These are phyloP conservation scores for Fusarium concolor DNA, from an alignment of 2,329 filamentous ascomycete species.

Conservation along the genomic window DNA sequence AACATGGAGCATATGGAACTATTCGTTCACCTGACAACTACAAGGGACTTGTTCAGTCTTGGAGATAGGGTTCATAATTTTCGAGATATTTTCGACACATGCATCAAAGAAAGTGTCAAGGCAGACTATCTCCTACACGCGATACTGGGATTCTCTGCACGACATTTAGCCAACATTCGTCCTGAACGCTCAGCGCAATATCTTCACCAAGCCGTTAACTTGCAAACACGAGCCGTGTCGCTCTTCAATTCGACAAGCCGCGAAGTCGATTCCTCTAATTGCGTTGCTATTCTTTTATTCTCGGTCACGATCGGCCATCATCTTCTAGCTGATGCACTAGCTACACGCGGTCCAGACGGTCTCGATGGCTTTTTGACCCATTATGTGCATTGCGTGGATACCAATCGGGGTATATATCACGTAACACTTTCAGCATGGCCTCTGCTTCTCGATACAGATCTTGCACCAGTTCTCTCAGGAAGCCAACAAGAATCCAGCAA, in stretches of 20 bases:
- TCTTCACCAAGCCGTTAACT: neutral
- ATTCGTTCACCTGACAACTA: neutral
- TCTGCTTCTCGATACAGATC: conserved; percentile 5
- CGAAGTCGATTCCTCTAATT: conserved; percentile 11
- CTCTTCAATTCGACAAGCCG: conserved; percentile 19
- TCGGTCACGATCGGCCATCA: conserved; percentile 21
- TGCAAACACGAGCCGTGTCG: conserved; percentile 24
- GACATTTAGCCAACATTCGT: conserved; percentile 9
- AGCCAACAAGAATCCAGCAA: conserved; percentile 5
- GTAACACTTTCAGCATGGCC: conserved; percentile 1
- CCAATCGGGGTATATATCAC: conserved; percentile 25
- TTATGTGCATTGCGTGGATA: conserved; percentile 23
- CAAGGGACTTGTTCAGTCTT: conserved; percentile 9
- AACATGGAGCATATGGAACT: conserved; percentile 31
- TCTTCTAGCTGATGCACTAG: conserved; percentile 19
- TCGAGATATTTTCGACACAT: neutral
- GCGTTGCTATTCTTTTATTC: conserved; percentile 29
- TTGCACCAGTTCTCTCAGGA: conserved; percentile 7
- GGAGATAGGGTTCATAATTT: neutral
- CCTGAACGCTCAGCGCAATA: neutral
- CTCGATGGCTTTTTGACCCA: neutral
- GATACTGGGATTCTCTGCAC: conserved; percentile 33
- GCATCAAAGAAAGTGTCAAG: neutral
- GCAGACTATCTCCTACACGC: conserved; percentile 29
- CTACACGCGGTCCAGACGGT: neutral